phyloP scores from a whole-genome alignment of 2,329 filamentous ascomycete genomes.

The Aschersonia sp. region DNA sequence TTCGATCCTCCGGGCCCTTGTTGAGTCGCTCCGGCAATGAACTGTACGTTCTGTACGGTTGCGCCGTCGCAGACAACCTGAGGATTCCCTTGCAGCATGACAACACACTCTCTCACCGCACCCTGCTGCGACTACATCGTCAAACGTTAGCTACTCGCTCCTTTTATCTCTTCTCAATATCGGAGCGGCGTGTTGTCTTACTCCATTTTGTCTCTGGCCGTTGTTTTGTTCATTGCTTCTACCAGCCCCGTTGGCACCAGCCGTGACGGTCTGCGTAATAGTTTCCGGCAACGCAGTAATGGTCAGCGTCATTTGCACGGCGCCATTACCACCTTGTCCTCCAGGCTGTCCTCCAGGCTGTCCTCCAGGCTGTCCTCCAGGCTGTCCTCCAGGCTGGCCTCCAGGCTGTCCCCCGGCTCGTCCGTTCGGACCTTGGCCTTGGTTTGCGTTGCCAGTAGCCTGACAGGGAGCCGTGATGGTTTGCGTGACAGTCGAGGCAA shows the following conservation, averaged over 20 bases:
- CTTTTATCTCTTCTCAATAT: not conserved
- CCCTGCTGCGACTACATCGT: not conserved
- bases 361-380: too few species aligned
- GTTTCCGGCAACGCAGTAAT: slow-evolving; percentile 2
- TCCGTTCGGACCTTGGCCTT: not conserved
- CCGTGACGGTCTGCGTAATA: slow-evolving; percentile 4
- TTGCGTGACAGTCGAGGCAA: not conserved
- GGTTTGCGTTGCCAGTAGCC: not conserved
- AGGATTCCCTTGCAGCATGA: not conserved
- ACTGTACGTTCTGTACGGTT: not conserved
- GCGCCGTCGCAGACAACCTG: not conserved
- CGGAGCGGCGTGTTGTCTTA: not conserved
- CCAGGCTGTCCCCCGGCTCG: too few species aligned
- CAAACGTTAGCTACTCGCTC: too few species aligned
- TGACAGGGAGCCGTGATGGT: not conserved
- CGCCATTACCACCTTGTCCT: not conserved
- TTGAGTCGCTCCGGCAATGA: not conserved
- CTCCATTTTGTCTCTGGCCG: not conserved
- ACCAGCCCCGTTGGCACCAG: not conserved
- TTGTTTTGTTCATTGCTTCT: not conserved
- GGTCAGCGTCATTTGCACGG: slow-evolving; percentile 6
- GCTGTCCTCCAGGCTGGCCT: too few species aligned
- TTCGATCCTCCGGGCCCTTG: not conserved
- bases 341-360: too few species aligned
- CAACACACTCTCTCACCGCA: not conserved